Evolutionary conservation across 176 grass and related monocot species (phyloP).

Genomic region (Dactylis glomerata): DNA sequence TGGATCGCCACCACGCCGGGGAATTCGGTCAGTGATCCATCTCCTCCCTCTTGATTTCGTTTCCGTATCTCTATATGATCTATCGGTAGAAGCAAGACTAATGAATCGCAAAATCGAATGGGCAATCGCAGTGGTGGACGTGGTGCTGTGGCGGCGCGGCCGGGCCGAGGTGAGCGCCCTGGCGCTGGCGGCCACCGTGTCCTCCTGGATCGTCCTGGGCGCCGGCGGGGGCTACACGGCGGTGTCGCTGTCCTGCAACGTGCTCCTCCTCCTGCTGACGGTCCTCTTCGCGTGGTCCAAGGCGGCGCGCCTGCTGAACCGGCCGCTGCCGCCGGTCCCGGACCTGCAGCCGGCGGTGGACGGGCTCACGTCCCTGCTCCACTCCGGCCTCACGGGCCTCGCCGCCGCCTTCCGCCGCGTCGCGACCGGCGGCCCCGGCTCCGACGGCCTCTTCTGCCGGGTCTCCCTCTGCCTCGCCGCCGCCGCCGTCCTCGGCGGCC

Average conservation of each 20-base stretch:
- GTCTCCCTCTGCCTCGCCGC: neutral
- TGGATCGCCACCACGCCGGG: neutral
- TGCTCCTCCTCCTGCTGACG: slow-evolving; percentile 72
- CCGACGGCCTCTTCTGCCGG: neutral
- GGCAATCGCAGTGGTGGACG: slow-evolving; percentile 45
- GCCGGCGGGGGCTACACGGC: slow-evolving; percentile 44
- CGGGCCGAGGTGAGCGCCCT: slow-evolving; percentile 28
- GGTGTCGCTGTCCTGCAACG: slow-evolving; percentile 62
- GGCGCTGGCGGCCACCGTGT: slow-evolving; percentile 40
- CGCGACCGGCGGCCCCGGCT: neutral
- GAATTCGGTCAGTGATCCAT: neutral
- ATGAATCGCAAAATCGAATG: neutral
- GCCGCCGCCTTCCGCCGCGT: neutral
- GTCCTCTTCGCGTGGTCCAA: slow-evolving; percentile 69
- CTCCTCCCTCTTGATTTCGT: neutral
- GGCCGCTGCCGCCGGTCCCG: neutral
- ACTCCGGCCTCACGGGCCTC: neutral
- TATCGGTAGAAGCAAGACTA: neutral
- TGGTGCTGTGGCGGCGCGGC: slow-evolving; percentile 72
- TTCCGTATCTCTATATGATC: neutral
- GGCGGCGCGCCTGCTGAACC: neutral
- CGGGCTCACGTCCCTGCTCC: neutral
- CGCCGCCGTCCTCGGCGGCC: neutral
- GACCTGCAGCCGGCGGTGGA: neutral
- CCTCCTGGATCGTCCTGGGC: slow-evolving; percentile 55